These are phyloP conservation scores for Silene latifolia DNA, from an alignment of 148 eudicot genomes.

Conservation along the genomic window DNA sequence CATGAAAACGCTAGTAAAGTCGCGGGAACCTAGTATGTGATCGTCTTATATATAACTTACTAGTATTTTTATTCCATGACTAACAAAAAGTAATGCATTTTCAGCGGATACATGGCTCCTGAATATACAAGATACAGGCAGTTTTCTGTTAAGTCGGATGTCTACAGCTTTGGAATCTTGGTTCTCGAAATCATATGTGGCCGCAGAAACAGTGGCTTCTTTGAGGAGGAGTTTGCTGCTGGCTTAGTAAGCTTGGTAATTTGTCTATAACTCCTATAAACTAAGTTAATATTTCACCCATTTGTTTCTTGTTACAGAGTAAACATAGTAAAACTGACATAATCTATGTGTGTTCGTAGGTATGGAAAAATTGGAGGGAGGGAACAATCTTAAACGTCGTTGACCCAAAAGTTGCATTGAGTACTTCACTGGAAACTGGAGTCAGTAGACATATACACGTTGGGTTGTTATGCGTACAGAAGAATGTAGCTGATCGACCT, in stretches of 20 bases:
- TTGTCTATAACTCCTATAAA: slow-evolving; percentile 10
- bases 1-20: slow-evolving; percentile 25
- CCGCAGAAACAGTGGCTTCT: slow-evolving; percentile 8
- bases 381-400: slow-evolving; percentile 8
- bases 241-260: slow-evolving; percentile 35
- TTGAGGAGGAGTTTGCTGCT: slow-evolving; percentile 17
- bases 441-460: slow-evolving; percentile 21
- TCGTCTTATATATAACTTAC: too few species aligned
- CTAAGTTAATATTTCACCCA: not conserved
- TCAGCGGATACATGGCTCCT: slow-evolving; percentile 61
- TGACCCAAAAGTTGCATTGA: not conserved
- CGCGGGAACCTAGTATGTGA: slow-evolving; percentile 33
- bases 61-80: too few species aligned
- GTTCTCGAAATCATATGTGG: slow-evolving; percentile 49
- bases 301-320: too few species aligned
- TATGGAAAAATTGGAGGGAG: slow-evolving; percentile 34
- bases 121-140: slow-evolving; percentile 42
- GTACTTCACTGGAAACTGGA: slow-evolving; percentile 1
- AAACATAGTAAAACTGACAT: too few species aligned
- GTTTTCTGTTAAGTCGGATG: slow-evolving; percentile 46
- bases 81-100: too few species aligned
- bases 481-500: slow-evolving; percentile 20
- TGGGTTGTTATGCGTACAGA: slow-evolving; percentile 27
- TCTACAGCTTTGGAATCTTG: slow-evolving; percentile 55
- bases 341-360: slow-evolving; percentile 5